Evolutionary conservation across 176 grass and related monocot genomes (phyloP).

Genomic region (Luzula sylvatica): DNA sequence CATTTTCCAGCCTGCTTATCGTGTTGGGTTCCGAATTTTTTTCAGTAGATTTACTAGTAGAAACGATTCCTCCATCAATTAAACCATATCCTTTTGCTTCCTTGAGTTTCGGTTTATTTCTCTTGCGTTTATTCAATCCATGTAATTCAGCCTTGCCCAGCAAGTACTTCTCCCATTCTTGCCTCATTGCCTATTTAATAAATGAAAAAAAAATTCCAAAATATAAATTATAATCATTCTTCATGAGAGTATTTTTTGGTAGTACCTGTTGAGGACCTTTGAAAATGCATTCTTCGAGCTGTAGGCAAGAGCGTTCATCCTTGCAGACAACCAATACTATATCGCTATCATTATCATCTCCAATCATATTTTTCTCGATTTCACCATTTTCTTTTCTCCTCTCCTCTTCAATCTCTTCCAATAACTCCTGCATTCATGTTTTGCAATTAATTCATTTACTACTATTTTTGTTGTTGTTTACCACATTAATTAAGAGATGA

Average conservation of each 20-base stretch:
- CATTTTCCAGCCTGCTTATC: conserved; percentile 69
- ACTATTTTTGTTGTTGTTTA: too few species aligned
- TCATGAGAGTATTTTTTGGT: too few species aligned
- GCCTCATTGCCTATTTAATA: conserved; percentile 56
- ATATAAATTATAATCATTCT: not conserved
- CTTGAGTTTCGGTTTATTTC: conserved; percentile 51
- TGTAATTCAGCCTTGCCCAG: conserved; percentile 73
- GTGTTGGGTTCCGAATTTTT: conserved; percentile 40
- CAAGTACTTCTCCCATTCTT: conserved; percentile 94
- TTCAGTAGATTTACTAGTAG: conserved; percentile 40
- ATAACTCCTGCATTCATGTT: conserved; percentile 52
- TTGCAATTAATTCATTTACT: too few species aligned
- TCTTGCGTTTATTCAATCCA: conserved; percentile 50
- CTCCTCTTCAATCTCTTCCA: conserved; percentile 91
- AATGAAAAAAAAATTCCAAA: conserved; percentile 12
- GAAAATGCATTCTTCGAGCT: conserved; percentile 75
- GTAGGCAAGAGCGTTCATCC: conserved; percentile 82
- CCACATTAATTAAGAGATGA: not conserved
- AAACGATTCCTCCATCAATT: conserved; percentile 54
- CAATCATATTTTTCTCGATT: conserved; percentile 14
- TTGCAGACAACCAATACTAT: conserved; percentile 85
- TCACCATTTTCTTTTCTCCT: conserved; percentile 30
- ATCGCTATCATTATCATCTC: conserved; percentile 31
- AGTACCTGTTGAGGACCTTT: conserved; percentile 57
- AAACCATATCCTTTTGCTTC: conserved; percentile 92